These are phyloP conservation scores for Sisymbrium irio DNA, from an alignment of 345 rosid genomes.

Conservation along the genomic window DNA sequence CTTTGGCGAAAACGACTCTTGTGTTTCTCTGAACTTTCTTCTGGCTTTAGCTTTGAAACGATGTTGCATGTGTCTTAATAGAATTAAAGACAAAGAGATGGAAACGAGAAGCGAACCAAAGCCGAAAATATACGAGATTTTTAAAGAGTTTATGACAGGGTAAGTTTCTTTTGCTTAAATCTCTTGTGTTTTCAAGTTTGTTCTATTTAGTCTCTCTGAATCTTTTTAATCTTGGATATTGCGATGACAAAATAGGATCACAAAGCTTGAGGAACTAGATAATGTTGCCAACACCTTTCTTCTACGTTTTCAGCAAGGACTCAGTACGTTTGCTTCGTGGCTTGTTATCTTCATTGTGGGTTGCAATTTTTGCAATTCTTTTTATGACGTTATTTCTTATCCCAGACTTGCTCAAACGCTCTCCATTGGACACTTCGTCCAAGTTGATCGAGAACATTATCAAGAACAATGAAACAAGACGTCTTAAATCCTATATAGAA, in stretches of 20 bases:
- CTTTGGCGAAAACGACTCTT: neutral
- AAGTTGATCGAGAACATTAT: conserved; percentile 48
- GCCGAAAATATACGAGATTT: conserved; percentile 33
- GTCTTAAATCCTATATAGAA: conserved; percentile 56
- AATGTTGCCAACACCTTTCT: conserved; percentile 45
- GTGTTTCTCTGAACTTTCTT: neutral
- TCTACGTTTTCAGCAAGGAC: conserved; percentile 52
- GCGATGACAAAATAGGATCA: conserved; percentile 38
- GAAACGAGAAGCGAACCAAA: conserved; percentile 34
- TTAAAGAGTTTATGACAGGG: conserved; percentile 53
- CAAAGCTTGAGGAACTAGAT: conserved; percentile 62
- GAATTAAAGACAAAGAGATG: conserved; percentile 30
- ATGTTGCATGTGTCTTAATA: neutral
- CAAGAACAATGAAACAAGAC: conserved; percentile 57
- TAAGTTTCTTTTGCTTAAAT: conserved; percentile 26
- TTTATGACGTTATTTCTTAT: neutral
- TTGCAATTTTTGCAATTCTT: neutral
- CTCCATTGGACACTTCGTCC: conserved; percentile 50
- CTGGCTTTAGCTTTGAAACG: neutral
- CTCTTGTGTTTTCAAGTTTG: neutral
- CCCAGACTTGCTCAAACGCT: conserved; percentile 59
- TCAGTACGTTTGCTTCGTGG: conserved; percentile 38
- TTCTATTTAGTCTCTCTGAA: neutral
- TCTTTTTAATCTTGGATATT: neutral
- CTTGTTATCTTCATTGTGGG: neutral